Percentiles rank a stretch among this genome's conserved stretches.
These are phyloP conservation scores for Apophysomyces elegans DNA, from an alignment of 371 early-diverging fungal genomes.

Conservation along the genomic window DNA sequence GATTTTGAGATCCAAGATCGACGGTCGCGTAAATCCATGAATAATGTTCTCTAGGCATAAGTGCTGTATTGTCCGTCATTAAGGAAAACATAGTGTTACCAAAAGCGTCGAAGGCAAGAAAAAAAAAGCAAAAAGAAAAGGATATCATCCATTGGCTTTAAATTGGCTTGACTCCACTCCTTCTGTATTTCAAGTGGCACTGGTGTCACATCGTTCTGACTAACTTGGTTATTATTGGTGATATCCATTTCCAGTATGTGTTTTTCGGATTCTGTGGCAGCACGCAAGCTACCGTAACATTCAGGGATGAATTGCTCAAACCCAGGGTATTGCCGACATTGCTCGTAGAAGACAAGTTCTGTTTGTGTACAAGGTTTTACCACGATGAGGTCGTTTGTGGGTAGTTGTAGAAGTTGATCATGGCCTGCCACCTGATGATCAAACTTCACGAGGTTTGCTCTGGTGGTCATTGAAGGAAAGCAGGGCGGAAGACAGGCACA, in stretches of 20 bases:
- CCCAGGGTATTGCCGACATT: constrained; percentile 51
- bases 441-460: constrained; percentile 28
- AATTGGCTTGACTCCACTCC: not conserved
- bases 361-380: constrained; percentile 64
- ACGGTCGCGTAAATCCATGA: constrained; percentile 67
- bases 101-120: no score
- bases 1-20: constrained; percentile 82
- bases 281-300: constrained; percentile 68
- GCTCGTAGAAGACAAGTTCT: constrained; percentile 72
- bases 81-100: constrained; percentile 14
- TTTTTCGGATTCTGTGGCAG: constrained; percentile 40
- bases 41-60: constrained; percentile 80
- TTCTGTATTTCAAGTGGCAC: constrained; percentile 11
- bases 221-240: constrained; percentile 10
- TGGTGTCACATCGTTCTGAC: constrained; percentile 14
- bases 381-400: constrained; percentile 59
- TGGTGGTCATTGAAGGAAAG: constrained; percentile 10
- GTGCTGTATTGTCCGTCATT: constrained; percentile 36
- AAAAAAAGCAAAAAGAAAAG: constrained; percentile 33
- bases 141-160: constrained; percentile 47
- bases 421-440: constrained; percentile 77
- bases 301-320: constrained; percentile 69
- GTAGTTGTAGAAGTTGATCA: constrained; percentile 54
- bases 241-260: constrained; percentile 25
- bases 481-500: not conserved